phyloP scores from a whole-genome alignment of 495 filamentous ascomycete genomes.

The Neurospora sp. region DNA sequence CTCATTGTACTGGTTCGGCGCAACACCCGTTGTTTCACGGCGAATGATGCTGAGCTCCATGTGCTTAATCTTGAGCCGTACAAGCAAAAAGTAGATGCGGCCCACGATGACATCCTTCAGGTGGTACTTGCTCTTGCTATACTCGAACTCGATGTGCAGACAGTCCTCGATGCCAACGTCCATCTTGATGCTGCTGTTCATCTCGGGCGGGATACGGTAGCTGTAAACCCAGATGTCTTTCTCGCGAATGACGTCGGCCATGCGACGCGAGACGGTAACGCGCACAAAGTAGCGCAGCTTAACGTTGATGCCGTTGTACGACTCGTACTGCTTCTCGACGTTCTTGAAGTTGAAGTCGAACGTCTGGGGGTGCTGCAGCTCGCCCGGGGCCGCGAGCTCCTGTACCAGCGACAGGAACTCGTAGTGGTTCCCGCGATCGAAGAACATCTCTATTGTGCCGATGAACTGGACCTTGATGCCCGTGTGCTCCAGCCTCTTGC shows the following conservation, averaged over 20 bases:
- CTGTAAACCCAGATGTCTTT: slow-evolving; percentile 99
- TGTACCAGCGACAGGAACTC: slow-evolving; percentile 95
- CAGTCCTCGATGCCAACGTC: slow-evolving; percentile 99
- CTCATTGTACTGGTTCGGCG: slow-evolving; percentile 99
- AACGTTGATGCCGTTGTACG: slow-evolving; percentile 99
- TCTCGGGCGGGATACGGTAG: slow-evolving; percentile 96
- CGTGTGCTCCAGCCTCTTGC: slow-evolving; percentile 93
- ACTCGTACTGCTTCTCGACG: slow-evolving; percentile 99
- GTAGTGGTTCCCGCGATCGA: slow-evolving; percentile 97
- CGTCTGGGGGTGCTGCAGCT: slow-evolving; percentile 95
- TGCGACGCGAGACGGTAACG: slow-evolving; percentile 89
- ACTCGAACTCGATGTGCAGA: slow-evolving; percentile 98
- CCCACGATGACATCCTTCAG: slow-evolving; percentile 99
- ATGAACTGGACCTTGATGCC: slow-evolving; percentile 99
- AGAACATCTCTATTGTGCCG: slow-evolving; percentile 95
- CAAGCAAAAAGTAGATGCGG: slow-evolving; percentile 95
- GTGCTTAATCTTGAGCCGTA: slow-evolving; percentile 98
- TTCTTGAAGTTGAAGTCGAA: slow-evolving; percentile 99
- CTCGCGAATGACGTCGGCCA: slow-evolving; percentile 96
- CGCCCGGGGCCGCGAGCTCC: slow-evolving; percentile 90
- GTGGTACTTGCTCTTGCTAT: slow-evolving; percentile 97
- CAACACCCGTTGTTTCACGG: slow-evolving; percentile 88
- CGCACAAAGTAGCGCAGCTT: slow-evolving; percentile 97
- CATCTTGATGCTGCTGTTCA: slow-evolving; percentile 99
- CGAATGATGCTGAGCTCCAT: slow-evolving; percentile 99